These are phyloP conservation scores for Nakazawaea wickerhamii DNA, from an alignment of 805 yeast species.

Conservation along the genomic window DNA sequence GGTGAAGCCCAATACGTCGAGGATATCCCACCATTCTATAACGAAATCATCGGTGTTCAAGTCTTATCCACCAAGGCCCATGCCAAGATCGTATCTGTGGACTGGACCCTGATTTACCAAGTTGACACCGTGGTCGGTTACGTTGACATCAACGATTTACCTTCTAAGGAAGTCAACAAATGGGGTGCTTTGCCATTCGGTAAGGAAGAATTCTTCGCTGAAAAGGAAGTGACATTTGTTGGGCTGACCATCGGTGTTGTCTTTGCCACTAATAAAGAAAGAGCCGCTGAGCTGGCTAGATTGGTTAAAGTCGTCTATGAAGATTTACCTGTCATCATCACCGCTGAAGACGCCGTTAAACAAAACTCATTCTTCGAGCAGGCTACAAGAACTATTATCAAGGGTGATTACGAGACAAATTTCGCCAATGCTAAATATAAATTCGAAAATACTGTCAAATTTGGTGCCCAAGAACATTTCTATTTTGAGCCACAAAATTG, in stretches of 20 bases:
- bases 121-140: conserved; percentile 37
- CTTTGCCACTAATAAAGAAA: conserved; percentile 32
- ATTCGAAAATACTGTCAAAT: conserved; percentile 33
- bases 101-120: conserved; percentile 30
- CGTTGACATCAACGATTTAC: conserved; percentile 35
- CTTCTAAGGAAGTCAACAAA: conserved; percentile 29
- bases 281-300: conserved; percentile 37
- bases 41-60: conserved; percentile 39
- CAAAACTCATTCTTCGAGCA: conserved; percentile 34
- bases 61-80: conserved; percentile 37
- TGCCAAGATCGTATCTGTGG: conserved; percentile 37
- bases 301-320: conserved; percentile 37
- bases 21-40: conserved; percentile 36
- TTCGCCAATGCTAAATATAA: conserved; percentile 26
- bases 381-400: conserved; percentile 24
- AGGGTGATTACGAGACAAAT: conserved; percentile 36
- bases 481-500: conserved; percentile 43
- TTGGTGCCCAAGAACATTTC: conserved; percentile 46
- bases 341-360: conserved; percentile 39
- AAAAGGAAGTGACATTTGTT: conserved; percentile 32
- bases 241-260: conserved; percentile 42
- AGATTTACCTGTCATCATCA: conserved; percentile 33
- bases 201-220: conserved; percentile 38
- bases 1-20: conserved; percentile 43
- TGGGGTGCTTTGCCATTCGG: conserved; percentile 40